Evolutionary conservation across 768 basidiomycete genomes (phyloP), one percentile per base, ranked within the genome.

Genomic region (Lenzites betulinus): DNA sequence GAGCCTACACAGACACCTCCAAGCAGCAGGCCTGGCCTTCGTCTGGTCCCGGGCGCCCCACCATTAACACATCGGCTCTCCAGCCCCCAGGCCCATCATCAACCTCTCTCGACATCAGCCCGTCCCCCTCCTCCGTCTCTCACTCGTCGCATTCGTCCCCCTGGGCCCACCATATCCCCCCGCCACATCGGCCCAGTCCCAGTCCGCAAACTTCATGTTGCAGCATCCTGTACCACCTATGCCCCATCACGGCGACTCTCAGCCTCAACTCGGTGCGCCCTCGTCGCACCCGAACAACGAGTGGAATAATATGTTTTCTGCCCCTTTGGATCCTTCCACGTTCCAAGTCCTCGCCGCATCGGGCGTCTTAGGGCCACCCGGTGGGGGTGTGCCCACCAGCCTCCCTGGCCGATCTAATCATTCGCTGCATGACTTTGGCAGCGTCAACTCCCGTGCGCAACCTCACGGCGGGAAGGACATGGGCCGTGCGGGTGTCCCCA

Each of bases 341-440:
- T 89, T 88, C 66, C 81, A 84, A 41, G 80, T 82, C 36, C 80
- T 90, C 43, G 79, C 83, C 13, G 81, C 87, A 3, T 84, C 83
- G 67, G 85, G 83, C 65, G 77, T 84, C 47, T 73, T 90, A 41
- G 77, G 75, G 50, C 78, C 77, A 64, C 69, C 66, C 68, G 68
- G 71, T 58, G 71, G 71, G 44, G 73, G 63, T 47, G 63, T 68
- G 46, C 71, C 78, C 25, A 75, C 75, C 33, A 77, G 76, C 65
- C 67, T 80, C 28, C 79, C 82, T 11, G 66, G 73, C 39, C 76
- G 79, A 60, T 71, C 70, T 48, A 59, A 70, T 59, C 79, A 62
- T 53, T 46, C 69, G 63, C 62, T 73, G 65, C 59, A 56, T 41
- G 67, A 66, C 35, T 67, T 63, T 61, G 39, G 64, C n/a, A n/a